Evolutionary conservation across 2,329 filamentous ascomycete genomes (phyloP).

Genomic region (Beauveria medogensis): DNA sequence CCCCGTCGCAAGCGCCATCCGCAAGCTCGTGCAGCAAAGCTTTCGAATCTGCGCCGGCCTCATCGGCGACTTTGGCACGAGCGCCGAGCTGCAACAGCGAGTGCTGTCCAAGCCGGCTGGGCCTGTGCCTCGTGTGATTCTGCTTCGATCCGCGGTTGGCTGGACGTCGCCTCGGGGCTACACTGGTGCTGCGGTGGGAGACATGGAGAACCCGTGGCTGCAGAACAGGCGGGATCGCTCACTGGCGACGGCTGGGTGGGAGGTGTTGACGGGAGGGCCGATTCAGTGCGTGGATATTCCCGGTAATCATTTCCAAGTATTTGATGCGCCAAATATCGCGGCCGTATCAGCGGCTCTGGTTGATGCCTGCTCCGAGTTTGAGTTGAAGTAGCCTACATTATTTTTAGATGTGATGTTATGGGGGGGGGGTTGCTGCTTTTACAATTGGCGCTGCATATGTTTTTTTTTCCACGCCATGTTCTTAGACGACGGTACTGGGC

Average conservation of each 20-base stretch:
- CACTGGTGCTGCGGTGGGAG: background rate
- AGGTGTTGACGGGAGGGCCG: background rate
- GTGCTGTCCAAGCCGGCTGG: no score
- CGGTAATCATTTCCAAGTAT: background rate
- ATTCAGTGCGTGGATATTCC: background rate
- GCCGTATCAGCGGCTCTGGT: background rate
- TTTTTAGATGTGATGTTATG: background rate
- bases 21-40: background rate
- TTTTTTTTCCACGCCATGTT: no score
- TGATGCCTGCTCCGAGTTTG: background rate
- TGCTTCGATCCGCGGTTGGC: background rate
- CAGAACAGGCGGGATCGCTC: background rate
- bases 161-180: background rate
- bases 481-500: no score
- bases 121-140: background rate
- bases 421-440: no score
- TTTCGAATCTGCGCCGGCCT: background rate
- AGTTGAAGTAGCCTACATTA: background rate
- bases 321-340: background rate
- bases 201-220: background rate
- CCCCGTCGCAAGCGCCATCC: background rate
- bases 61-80: background rate
- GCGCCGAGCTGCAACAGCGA: background rate
- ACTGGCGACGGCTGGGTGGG: background rate
- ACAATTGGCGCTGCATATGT: no score